phyloP scores from a whole-genome alignment of 2,329 filamentous ascomycete species.

The Sporothrix globosa region DNA sequence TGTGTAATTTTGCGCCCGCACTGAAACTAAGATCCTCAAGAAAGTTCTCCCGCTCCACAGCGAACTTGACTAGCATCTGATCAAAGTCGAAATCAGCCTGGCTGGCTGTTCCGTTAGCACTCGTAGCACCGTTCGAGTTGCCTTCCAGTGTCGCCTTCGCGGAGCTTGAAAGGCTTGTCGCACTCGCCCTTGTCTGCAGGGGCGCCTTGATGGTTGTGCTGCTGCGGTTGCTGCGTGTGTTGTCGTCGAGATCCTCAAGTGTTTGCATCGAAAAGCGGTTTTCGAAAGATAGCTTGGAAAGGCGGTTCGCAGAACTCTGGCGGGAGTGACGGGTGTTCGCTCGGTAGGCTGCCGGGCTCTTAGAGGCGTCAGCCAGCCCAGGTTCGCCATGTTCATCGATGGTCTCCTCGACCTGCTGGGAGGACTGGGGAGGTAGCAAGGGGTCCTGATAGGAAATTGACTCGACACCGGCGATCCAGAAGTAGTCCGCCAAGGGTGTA shows the following conservation, averaged over 20 bases:
- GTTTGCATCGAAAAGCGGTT: conserved; percentile 56
- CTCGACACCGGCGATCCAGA: conserved; percentile 75
- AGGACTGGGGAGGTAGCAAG: conserved; percentile 43
- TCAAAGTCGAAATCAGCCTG: conserved; percentile 83
- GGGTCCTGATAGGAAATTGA: conserved; percentile 66
- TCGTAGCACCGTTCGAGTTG: conserved; percentile 37
- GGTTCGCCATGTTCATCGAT: conserved; percentile 66
- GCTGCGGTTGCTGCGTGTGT: conserved; percentile 65
- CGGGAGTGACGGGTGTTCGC: conserved; percentile 60
- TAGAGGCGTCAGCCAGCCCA: conserved; percentile 47
- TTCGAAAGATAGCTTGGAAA: conserved; percentile 56
- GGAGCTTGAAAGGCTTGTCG: neutral
- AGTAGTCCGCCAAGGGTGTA: conserved; percentile 71
- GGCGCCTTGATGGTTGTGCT: conserved; percentile 62
- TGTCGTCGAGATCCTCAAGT: conserved; percentile 62
- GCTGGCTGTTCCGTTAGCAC: conserved; percentile 44
- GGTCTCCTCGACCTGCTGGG: conserved; percentile 56
- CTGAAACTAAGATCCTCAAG: conserved; percentile 88
- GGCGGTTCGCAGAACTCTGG: conserved; percentile 61
- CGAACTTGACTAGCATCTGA: conserved; percentile 88
- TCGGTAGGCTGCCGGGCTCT: conserved; percentile 36
- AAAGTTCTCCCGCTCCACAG: conserved; percentile 91
- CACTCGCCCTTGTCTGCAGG: conserved; percentile 28
- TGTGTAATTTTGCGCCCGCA: conserved; percentile 75
- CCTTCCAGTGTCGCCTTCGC: neutral